phyloP scores from a whole-genome alignment of 2,329 filamentous ascomycete genomes.

The Claviceps maximensis region DNA sequence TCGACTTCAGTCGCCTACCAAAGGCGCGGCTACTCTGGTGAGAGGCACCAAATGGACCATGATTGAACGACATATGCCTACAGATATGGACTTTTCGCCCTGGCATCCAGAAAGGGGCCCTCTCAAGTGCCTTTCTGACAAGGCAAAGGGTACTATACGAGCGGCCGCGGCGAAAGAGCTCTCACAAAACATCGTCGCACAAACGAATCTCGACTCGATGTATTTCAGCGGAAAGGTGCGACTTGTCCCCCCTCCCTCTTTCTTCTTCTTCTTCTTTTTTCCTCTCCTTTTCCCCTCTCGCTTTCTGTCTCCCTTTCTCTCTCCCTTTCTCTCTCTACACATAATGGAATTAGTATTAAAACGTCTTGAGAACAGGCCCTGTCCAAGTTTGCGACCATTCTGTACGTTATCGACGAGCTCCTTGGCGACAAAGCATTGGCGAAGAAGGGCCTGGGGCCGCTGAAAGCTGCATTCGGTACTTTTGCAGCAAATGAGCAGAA shows the following conservation, averaged over 20 bases:
- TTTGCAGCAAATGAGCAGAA: conserved; percentile 57
- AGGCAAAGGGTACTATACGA: conserved; percentile 46
- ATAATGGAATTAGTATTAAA: no score
- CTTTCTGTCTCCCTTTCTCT: not conserved
- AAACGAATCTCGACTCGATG: conserved; percentile 71
- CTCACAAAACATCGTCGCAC: conserved; percentile 57
- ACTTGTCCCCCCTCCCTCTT: not conserved
- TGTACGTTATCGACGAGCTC: conserved; percentile 53
- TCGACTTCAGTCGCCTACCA: conserved; percentile 67
- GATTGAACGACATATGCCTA: conserved; percentile 58
- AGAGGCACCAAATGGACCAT: conserved; percentile 65
- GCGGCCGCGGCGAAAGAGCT: conserved; percentile 59
- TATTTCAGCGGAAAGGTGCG: conserved; percentile 79
- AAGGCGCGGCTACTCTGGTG: conserved; percentile 65
- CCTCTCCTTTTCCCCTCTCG: not conserved
- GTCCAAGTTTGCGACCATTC: conserved; percentile 60
- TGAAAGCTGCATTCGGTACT: conserved; percentile 52
- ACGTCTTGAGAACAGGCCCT: conserved; percentile 35
- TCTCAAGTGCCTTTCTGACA: conserved; percentile 32
- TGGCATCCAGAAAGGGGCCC: conserved; percentile 48
- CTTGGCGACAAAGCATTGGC: conserved; percentile 44
- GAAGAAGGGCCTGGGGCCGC: conserved; percentile 40
- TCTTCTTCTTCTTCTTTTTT: not conserved
- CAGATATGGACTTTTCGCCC: conserved; percentile 63
- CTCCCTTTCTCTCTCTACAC: not conserved